Evolutionary conservation across 75 land plant genomes (phyloP).

Genomic region (Picea glauca): DNA sequence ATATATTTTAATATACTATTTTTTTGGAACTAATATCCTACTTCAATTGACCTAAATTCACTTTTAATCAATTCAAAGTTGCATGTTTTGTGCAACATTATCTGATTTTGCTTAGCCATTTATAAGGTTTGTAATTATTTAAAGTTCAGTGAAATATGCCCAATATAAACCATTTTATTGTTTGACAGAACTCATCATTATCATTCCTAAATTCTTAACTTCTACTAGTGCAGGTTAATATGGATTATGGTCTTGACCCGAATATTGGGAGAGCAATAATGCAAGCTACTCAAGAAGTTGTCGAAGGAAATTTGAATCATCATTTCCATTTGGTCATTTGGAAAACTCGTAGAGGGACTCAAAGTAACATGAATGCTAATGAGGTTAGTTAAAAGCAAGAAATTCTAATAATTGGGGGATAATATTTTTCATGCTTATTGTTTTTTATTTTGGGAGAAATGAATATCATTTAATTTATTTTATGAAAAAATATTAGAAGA

Average conservation of each 20-base stretch:
- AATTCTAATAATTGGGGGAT: background rate
- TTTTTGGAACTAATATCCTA: background rate
- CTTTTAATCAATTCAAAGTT: background rate
- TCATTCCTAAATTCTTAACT: background rate
- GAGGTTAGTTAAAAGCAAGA: background rate
- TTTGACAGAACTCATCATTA: background rate
- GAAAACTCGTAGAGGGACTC: too few species aligned
- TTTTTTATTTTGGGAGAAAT: background rate
- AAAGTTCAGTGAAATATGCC: background rate
- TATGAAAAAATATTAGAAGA: background rate
- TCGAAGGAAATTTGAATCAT: too few species aligned
- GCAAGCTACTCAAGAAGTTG: too few species aligned
- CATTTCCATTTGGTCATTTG: too few species aligned
- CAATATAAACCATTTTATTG: background rate
- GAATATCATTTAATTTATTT: background rate
- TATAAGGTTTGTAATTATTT: background rate
- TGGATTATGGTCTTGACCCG: too few species aligned
- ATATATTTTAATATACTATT: background rate
- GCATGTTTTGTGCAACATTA: background rate
- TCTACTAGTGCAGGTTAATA: background rate
- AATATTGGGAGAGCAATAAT: too few species aligned
- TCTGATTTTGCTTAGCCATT: background rate
- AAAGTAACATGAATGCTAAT: too few species aligned
- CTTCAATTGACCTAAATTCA: background rate
- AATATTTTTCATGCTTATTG: background rate